Evolutionary conservation across 139 green algal species (phyloP), one percentile per base, ranked within the genome.

Genomic region (Nannochloris sp.): DNA sequence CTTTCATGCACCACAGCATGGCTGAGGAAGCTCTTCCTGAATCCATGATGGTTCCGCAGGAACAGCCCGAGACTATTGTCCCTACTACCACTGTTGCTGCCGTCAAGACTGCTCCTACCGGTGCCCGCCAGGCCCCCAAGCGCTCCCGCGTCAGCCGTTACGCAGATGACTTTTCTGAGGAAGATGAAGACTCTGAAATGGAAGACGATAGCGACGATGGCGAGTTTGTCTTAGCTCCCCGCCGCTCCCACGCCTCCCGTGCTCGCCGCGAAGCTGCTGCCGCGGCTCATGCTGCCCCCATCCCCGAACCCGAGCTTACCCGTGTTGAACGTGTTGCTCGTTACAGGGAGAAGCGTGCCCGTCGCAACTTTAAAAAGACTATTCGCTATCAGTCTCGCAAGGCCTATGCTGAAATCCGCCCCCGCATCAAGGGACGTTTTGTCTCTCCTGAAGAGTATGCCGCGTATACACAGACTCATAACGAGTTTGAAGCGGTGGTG

Each of bases 391-490:
- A 76, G 54, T 67, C 45, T 27, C 48, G 69, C 33, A 76, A 76
- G 61, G 70, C 70, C 0, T 77, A 77, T 32, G 71, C 71, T 19
- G 64, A 77, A 44, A 56, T 73, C 38, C 64, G 71, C 57, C 71
- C 71, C 7, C 61, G 71, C 32, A 77, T 77, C 58, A 77, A 77
- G 64, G 71, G 71, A 12, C 64, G 71, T 6, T 77, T 77, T 64
- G 71, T 72, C 23, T 72, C 57, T 38, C 71, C 63, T 23, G 71
- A 67, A 46, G 71, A 77, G 71, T 67, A 60, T 32, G 71, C 64
- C 1, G 69, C 48, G 3, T 71, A 76, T 51, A 57, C 45, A 55
- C 45, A 54, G 14, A n/a, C 53, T 27, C 25, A 56, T 19, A 51
- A 19, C 42, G 42, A 51, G 19, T 51, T 51, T 51, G 42, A 51